Conservation (phyloP, 2,329 filamentous ascomycete species). For the Pochonia chlamydosporia region DNA sequence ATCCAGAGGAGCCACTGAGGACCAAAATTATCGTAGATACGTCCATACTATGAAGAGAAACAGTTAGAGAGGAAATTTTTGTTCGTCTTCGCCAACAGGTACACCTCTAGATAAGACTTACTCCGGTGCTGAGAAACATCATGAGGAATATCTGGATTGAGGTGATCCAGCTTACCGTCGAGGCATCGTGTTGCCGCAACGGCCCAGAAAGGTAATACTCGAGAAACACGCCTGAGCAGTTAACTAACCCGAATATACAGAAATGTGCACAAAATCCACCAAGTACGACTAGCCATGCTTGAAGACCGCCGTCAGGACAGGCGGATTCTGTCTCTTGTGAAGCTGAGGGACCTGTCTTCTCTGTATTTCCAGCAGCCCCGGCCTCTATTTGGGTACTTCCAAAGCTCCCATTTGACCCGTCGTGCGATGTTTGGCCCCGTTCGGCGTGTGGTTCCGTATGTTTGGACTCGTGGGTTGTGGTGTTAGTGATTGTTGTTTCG, state of each 20-base stretch:
- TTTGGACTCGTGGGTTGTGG: too few species aligned
- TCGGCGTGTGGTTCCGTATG: too few species aligned
- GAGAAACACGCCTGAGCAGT: slow-evolving; percentile 50
- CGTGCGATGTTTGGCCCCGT: too few species aligned
- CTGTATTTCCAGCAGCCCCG: too few species aligned
- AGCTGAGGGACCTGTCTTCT: slow-evolving; percentile 6
- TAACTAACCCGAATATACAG: slow-evolving; percentile 38
- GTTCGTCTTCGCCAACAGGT: too few species aligned
- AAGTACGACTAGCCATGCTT: slow-evolving; percentile 53
- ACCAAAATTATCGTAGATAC: slow-evolving; percentile 59
- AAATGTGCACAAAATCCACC: slow-evolving; percentile 38
- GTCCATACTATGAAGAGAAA: slow-evolving; percentile 38
- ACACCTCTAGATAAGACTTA: too few species aligned
- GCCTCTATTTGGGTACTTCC: too few species aligned
- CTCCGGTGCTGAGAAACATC: slow-evolving; percentile 42
- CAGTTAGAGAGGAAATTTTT: not conserved
- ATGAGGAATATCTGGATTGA: slow-evolving; percentile 45
- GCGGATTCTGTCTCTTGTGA: slow-evolving; percentile 21
- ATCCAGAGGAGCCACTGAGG: slow-evolving; percentile 49
- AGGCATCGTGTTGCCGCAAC: slow-evolving; percentile 40
- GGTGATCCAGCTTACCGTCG: slow-evolving; percentile 54
- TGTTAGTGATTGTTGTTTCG: too few species aligned
- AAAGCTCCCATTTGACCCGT: too few species aligned
- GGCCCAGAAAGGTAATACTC: slow-evolving; percentile 48
- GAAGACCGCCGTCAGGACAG: slow-evolving; percentile 53